Evolutionary conservation across 331 rosid species (phyloP).

Genomic region (Cydonia oblonga): DNA sequence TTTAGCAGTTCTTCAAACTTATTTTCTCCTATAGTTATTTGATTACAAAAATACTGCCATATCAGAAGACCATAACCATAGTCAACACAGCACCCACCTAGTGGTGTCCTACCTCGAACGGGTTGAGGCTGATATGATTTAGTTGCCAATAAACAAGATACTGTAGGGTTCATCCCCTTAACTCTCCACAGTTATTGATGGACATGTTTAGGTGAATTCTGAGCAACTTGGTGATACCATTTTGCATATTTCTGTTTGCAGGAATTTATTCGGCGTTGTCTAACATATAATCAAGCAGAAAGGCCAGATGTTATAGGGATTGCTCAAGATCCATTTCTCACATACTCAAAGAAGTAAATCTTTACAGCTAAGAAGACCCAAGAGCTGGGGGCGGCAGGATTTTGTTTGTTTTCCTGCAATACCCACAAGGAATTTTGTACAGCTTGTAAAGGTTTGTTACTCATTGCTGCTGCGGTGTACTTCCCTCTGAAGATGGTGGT

Average conservation of each 20-base stretch:
- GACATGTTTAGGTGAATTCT: neutral
- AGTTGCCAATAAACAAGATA: too few species aligned
- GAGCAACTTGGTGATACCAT: neutral
- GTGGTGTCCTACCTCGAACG: too few species aligned
- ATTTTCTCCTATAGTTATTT: neutral
- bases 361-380: neutral
- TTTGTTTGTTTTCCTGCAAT: constrained; percentile 13
- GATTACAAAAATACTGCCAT: neutral
- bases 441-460: constrained; percentile 36
- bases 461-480: neutral
- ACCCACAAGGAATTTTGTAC: constrained; percentile 31
- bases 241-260: constrained; percentile 13
- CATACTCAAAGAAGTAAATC: constrained; percentile 57
- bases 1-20: neutral
- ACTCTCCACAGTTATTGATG: neutral
- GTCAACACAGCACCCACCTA: neutral
- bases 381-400: neutral
- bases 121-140: too few species aligned
- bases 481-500: neutral
- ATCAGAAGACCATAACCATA: neutral
- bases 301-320: constrained; percentile 84
- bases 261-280: constrained; percentile 87
- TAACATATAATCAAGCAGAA: constrained; percentile 82
- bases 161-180: too few species aligned
- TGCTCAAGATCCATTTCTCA: constrained; percentile 90